Evolutionary conservation across 2,329 filamentous ascomycete species (phyloP).

Genomic region (Helminthosporium solani): DNA sequence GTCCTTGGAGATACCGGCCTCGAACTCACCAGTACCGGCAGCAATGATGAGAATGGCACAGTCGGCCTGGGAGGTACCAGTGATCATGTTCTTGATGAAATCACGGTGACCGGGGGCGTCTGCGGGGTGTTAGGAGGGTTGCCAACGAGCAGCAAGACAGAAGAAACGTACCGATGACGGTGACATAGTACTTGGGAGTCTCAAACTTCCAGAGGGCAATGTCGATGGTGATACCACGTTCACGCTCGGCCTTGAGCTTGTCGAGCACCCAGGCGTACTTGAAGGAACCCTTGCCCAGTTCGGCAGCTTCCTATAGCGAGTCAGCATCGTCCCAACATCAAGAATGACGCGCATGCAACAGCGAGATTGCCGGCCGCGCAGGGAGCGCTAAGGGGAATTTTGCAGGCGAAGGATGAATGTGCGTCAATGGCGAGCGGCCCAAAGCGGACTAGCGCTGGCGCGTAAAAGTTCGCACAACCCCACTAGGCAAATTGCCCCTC

Average conservation of each 20-base stretch:
- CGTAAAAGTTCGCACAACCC: constrained; percentile 43
- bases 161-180: constrained; percentile 65
- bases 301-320: constrained; percentile 80
- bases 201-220: constrained; percentile 99
- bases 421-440: constrained; percentile 36
- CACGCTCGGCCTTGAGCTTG: constrained; percentile 99
- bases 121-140: constrained; percentile 17
- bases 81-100: constrained; percentile 99
- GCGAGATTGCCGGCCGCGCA: constrained; percentile 2
- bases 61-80: constrained; percentile 99
- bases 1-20: constrained; percentile 99
- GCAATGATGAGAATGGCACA: constrained; percentile 99
- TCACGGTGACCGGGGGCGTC: constrained; percentile 99
- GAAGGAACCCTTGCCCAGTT: constrained; percentile 99
- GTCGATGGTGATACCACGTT: constrained; percentile 99
- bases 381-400: constrained; percentile 2
- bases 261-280: constrained; percentile 99
- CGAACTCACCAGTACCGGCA: constrained; percentile 99
- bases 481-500: constrained; percentile 44
- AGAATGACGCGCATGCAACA: constrained; percentile 1
- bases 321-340: constrained; percentile 39
- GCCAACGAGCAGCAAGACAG: constrained; percentile 9
- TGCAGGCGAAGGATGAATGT: constrained; percentile 17
- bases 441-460: constrained; percentile 37
- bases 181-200: constrained; percentile 96